Evolutionary conservation across 179 eudicot species (phyloP).

Genomic region (Beta macrorhiza): DNA sequence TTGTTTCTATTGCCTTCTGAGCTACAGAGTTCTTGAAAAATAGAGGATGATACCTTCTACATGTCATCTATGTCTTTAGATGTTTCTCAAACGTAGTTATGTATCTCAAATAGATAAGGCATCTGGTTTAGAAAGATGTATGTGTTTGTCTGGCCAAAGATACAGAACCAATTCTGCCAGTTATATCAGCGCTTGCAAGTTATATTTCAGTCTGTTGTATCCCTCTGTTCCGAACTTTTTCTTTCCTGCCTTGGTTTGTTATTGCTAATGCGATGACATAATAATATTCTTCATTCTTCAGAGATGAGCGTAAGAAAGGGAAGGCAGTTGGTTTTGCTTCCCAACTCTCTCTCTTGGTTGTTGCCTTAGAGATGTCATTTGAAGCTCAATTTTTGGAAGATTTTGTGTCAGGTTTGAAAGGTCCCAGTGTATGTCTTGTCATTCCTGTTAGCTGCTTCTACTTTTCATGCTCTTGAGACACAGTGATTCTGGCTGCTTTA

Average conservation of each 20-base stretch:
- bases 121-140: background rate
- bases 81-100: background rate
- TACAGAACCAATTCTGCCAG: background rate
- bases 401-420: constrained; percentile 80
- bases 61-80: background rate
- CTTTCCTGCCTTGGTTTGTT: constrained; percentile 2
- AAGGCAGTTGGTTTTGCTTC: constrained; percentile 81
- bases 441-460: constrained; percentile 12
- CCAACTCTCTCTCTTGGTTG: constrained; percentile 72
- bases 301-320: constrained; percentile 42
- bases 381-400: constrained; percentile 88
- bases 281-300: constrained; percentile 14
- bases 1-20: background rate
- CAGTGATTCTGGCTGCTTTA: constrained; percentile 6
- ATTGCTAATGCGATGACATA: background rate
- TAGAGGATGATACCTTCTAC: background rate
- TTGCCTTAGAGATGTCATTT: constrained; percentile 67
- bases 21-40: background rate
- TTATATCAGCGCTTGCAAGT: constrained; percentile 1
- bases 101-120: background rate
- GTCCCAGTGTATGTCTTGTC: constrained; percentile 26
- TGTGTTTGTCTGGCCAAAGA: background rate
- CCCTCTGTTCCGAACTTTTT: constrained; percentile 5
- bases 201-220: background rate
- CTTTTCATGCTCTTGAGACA: constrained; percentile 11